Conservation (phyloP, 2,329 filamentous ascomycete genomes). For the Simplicillium sp. region DNA sequence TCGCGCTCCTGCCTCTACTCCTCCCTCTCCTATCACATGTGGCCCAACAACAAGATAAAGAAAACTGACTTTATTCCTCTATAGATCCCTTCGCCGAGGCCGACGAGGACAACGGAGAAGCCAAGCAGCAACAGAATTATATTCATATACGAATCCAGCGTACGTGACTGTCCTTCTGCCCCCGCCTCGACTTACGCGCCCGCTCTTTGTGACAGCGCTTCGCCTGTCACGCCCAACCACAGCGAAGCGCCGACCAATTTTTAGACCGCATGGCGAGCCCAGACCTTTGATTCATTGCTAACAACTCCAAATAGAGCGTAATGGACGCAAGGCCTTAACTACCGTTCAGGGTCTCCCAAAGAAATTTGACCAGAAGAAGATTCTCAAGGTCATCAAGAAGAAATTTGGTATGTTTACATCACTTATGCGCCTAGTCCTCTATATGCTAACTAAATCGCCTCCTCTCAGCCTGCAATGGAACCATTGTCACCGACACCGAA, state of each 20-base stretch:
- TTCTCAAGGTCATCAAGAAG: slow-evolving; percentile 99
- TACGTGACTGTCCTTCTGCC: slow-evolving; percentile 40
- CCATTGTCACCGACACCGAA: slow-evolving; percentile 88
- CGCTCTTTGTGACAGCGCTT: background rate
- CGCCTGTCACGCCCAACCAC: background rate
- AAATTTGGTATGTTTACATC: slow-evolving; percentile 64
- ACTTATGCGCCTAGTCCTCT: background rate
- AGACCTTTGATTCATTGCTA: slow-evolving; percentile 18
- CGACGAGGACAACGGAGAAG: slow-evolving; percentile 97
- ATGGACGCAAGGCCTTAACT: slow-evolving; percentile 99
- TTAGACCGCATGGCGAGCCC: background rate
- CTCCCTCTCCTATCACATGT: background rate
- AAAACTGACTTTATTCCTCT: background rate
- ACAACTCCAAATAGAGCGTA: slow-evolving; percentile 65
- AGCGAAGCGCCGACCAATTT: background rate
- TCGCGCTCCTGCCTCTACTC: slow-evolving; percentile 4
- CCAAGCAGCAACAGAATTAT: slow-evolving; percentile 92
- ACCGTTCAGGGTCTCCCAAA: slow-evolving; percentile 97
- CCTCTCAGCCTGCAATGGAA: slow-evolving; percentile 90
- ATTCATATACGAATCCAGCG: slow-evolving; percentile 99
- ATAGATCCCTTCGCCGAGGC: slow-evolving; percentile 99
- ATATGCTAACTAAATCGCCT: slow-evolving; percentile 1
- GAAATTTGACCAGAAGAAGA: slow-evolving; percentile 99
- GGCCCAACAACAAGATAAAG: too few relatives aligned
- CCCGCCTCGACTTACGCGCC: slow-evolving; percentile 4